Conservation (phyloP, 257 asterid genomes). For the Nicotiana sylvestris region DNA sequence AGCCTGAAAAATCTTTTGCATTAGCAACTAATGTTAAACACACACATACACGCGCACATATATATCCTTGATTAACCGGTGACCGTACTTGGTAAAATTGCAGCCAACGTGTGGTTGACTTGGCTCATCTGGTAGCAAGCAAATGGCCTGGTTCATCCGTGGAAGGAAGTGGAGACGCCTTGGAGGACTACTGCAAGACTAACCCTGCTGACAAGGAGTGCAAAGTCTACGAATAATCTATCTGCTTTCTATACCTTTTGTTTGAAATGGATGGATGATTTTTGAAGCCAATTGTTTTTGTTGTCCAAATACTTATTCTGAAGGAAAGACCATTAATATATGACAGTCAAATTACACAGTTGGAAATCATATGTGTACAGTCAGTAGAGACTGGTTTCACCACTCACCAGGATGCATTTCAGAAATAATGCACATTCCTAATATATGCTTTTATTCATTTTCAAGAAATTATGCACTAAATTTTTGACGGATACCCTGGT, state of each 20-base stretch:
- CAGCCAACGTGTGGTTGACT: constrained; percentile 94
- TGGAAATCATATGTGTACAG: neutral
- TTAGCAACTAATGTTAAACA: neutral
- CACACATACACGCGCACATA: neutral
- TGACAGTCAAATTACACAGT: neutral
- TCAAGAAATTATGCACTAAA: too few species aligned
- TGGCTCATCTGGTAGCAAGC: constrained; percentile 80
- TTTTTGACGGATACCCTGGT: too few species aligned
- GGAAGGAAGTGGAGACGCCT: constrained; percentile 67
- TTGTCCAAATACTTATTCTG: neutral
- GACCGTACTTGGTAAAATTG: constrained; percentile 2
- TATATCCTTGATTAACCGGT: neutral
- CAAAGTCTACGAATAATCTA: constrained; percentile 57
- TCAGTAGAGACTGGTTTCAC: neutral
- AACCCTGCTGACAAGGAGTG: constrained; percentile 80
- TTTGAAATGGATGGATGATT: neutral
- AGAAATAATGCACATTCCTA: too few species aligned
- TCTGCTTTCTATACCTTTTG: neutral
- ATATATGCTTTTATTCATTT: too few species aligned
- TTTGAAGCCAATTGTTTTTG: neutral
- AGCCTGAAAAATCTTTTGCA: neutral
- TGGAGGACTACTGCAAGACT: constrained; percentile 80
- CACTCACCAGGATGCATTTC: neutral
- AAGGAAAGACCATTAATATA: neutral
- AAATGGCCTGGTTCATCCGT: constrained; percentile 66